A percentile compares a stretch with the other conserved stretches of the same genome.
These are phyloP conservation scores for Chytridium lagenaria DNA, from an alignment of 371 early-diverging fungal genomes.

Conservation along the genomic window DNA sequence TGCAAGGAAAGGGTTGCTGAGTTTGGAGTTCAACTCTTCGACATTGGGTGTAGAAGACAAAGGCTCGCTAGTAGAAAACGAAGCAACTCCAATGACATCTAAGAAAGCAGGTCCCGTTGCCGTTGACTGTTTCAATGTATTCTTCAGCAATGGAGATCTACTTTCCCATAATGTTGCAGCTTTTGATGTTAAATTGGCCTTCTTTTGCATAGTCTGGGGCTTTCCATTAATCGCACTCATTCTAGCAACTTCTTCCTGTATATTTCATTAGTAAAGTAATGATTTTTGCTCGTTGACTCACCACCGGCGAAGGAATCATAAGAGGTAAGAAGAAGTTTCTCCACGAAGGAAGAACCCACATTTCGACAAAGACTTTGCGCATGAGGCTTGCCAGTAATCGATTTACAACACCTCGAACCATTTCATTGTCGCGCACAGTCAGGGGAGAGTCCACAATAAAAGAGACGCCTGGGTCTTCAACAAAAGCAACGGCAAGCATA, in stretches of 20 bases:
- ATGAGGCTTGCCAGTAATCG: slow-evolving; percentile 46
- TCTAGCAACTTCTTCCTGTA: slow-evolving; percentile 39
- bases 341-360: slow-evolving; percentile 61
- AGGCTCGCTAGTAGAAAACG: not conserved
- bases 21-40: not conserved
- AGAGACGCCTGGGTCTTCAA: slow-evolving; percentile 56
- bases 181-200: not conserved
- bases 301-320: slow-evolving; percentile 53
- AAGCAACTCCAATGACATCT: slow-evolving; percentile 1
- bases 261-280: not conserved
- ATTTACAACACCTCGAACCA: slow-evolving; percentile 54
- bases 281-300: slow-evolving; percentile 11
- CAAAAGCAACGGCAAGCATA: slow-evolving; percentile 57
- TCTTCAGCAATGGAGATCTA: slow-evolving; percentile 31
- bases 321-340: slow-evolving; percentile 56
- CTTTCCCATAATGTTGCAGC: slow-evolving; percentile 38
- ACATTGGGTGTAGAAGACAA: not conserved
- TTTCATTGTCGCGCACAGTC: slow-evolving; percentile 52
- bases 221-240: slow-evolving; percentile 28
- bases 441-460: slow-evolving; percentile 56
- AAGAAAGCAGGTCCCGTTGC: not conserved
- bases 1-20: not conserved
- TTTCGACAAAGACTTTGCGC: slow-evolving; percentile 56
- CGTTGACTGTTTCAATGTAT: not conserved
- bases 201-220: not conserved